Base-by-base conservation (phyloP, 331 rosid genomes). In the Acacia concinna region DNA sequence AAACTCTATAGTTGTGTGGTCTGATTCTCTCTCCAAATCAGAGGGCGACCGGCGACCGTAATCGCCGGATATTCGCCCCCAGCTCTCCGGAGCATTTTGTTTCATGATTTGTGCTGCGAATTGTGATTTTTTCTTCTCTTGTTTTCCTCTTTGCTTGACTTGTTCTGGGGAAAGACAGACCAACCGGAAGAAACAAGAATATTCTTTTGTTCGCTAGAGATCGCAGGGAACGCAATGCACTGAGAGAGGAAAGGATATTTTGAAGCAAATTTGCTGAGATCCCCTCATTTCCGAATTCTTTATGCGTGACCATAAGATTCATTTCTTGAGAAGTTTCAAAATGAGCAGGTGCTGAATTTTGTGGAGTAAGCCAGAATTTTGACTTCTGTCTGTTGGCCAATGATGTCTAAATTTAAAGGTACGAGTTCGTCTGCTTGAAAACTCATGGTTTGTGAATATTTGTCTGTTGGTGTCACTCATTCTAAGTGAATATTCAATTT, bases 1-100 rank as follows among this genome's bases (percentile, higher is more conserved):
- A 62, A 65, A 64, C 77, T 79, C 57, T 71, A 72, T 70, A 71
- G 77, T 68, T 81, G 69, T 67, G 9, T 63, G 83, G 75, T 87
- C 85, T 82, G 76, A 15, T 75, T 84, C 65, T 79, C 84, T 81
- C 76, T 75, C 78, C 62, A 46, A 69, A 68, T 54, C 66, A 69
- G 43, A 84, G 86, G 52, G 84, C 78, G 74, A 81, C 91, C 88
- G 92, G 94, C 97, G 92, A 87, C 81, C 63, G 52, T 34, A 35
- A 68, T 88, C 88, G 91, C 90, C 89, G 91, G 88, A 70, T 83
- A 71, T 79, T 64, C 71, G 84, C 86, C 82, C 81, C 81, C 12
- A 38, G 8, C 52, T 62, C 1, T 25, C 57, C 73, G 54, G 69
- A 66, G 68, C 69, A 27, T 49, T 32, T 18, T 56, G 35, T 66